These are phyloP conservation scores for Castanopsis chinensis DNA, from an alignment of 306 rosid genomes.

Conservation along the genomic window DNA sequence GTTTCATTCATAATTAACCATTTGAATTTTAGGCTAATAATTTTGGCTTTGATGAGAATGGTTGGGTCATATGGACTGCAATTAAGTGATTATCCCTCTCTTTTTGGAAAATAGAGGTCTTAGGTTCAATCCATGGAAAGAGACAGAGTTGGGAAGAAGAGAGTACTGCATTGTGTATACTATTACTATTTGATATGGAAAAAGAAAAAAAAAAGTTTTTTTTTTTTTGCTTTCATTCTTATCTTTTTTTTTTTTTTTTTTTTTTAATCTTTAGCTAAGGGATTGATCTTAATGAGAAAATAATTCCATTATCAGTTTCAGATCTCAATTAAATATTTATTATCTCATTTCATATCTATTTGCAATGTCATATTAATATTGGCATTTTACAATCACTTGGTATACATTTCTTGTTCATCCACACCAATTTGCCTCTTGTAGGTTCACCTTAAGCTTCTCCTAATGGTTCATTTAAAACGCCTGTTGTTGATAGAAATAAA, in stretches of 20 bases:
- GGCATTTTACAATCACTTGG: background rate
- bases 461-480: background rate
- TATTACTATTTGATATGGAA: no score
- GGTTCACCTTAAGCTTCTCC: conserved; percentile 17
- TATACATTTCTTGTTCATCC: background rate
- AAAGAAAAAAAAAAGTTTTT: no score
- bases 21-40: no score
- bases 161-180: background rate
- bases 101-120: background rate
- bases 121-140: background rate
- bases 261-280: background rate
- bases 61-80: no score
- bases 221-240: background rate
- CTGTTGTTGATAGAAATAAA: background rate
- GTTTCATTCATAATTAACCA: no score
- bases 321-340: no score
- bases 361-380: background rate
- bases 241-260: background rate
- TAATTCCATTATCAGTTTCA: no score
- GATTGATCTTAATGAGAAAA: no score
- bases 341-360: background rate
- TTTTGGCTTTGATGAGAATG: background rate
- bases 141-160: no score
- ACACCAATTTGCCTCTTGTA: conserved; percentile 7
- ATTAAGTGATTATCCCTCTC: background rate